Evolutionary conservation across 331 rosid species (phyloP).

Genomic region (Acacia concinna): DNA sequence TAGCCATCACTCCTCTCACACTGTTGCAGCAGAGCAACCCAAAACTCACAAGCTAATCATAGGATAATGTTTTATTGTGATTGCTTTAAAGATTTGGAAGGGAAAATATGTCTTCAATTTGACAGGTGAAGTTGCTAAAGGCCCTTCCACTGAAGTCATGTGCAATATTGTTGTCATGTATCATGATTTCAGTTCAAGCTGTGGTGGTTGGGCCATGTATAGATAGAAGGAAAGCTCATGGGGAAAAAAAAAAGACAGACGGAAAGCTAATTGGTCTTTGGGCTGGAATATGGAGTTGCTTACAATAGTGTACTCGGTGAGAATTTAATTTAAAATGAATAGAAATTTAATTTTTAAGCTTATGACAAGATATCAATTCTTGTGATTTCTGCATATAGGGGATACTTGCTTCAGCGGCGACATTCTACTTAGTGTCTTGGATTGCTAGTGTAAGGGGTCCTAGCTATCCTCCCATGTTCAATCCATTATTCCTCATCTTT

Average conservation of each 20-base stretch:
- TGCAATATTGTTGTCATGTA: slow-evolving; percentile 59
- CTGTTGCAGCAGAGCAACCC: background rate
- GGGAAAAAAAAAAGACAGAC: too few species aligned
- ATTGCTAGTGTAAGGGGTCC: slow-evolving; percentile 53
- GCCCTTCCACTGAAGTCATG: slow-evolving; percentile 60
- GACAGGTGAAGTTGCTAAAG: slow-evolving; percentile 44
- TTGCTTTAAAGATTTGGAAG: background rate
- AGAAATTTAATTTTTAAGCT: background rate
- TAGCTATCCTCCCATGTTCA: slow-evolving; percentile 71
- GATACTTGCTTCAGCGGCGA: slow-evolving; percentile 52
- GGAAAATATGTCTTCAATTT: background rate
- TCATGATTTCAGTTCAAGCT: slow-evolving; percentile 53
- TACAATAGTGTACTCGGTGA: slow-evolving; percentile 73
- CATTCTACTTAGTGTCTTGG: slow-evolving; percentile 63
- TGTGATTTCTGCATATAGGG: slow-evolving; percentile 57
- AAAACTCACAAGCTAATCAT: background rate
- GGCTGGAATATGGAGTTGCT: slow-evolving; percentile 57
- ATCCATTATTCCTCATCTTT: slow-evolving; percentile 58
- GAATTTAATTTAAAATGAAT: background rate
- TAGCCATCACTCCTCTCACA: background rate
- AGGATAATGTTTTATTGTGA: too few species aligned
- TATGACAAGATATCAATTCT: too few species aligned
- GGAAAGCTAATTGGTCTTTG: slow-evolving; percentile 49
- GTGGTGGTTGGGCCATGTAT: slow-evolving; percentile 45
- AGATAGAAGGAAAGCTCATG: slow-evolving; percentile 33